Percentiles rank a stretch among this genome's conserved stretches.
phyloP scores from a whole-genome alignment of 805 yeast species.

The Candida germanica region DNA sequence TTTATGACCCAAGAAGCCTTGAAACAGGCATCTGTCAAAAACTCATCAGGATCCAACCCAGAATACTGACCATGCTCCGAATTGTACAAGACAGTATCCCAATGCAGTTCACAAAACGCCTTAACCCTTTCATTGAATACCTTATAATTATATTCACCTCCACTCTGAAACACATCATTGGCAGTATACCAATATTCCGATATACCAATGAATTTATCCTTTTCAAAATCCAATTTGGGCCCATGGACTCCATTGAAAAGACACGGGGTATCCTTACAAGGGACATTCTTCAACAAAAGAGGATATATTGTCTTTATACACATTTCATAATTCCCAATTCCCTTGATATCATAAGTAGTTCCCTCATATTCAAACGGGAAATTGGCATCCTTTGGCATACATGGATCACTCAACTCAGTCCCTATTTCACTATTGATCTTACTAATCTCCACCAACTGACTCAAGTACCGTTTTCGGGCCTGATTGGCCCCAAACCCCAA shows the following conservation, averaged over 20 bases:
- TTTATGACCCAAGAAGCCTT: slow-evolving; percentile 94
- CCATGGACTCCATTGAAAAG: slow-evolving; percentile 94
- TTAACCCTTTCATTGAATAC: slow-evolving; percentile 64
- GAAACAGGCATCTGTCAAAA: slow-evolving; percentile 77
- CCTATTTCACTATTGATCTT: slow-evolving; percentile 13
- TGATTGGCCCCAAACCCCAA: slow-evolving; percentile 96
- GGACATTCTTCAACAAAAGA: slow-evolving; percentile 68
- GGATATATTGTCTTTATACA: slow-evolving; percentile 77
- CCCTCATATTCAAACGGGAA: slow-evolving; percentile 48
- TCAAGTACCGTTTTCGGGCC: slow-evolving; percentile 73
- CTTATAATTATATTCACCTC: slow-evolving; percentile 82
- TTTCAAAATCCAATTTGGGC: slow-evolving; percentile 76
- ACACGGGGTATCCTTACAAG: slow-evolving; percentile 88
- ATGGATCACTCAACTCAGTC: slow-evolving; percentile 60
- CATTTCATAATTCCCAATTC: slow-evolving; percentile 74
- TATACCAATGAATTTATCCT: slow-evolving; percentile 85
- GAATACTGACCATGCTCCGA: slow-evolving; percentile 59
- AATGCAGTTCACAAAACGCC: slow-evolving; percentile 71
- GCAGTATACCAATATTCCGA: slow-evolving; percentile 98
- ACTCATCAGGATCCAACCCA: slow-evolving; percentile 46
- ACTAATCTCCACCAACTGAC: slow-evolving; percentile 44
- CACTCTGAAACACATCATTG: slow-evolving; percentile 82
- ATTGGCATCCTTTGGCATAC: slow-evolving; percentile 66
- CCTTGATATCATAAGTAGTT: slow-evolving; percentile 50
- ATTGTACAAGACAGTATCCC: slow-evolving; percentile 52